Base-by-base conservation (phyloP, 148 eudicot species). In the Polygonum aviculare region DNA sequence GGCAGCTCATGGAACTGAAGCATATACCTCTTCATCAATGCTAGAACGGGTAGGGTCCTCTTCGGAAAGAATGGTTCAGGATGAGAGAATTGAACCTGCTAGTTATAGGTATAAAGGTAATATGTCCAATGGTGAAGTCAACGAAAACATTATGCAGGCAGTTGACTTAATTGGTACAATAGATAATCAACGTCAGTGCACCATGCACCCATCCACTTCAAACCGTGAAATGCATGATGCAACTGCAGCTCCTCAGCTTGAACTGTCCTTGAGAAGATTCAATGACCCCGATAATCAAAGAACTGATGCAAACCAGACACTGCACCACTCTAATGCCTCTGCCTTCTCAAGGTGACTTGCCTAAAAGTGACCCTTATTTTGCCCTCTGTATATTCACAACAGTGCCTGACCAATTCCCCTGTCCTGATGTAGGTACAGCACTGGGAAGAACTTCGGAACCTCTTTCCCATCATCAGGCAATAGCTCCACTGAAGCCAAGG, bases 81-180 rank as follows among this genome's bases (percentile, higher is more conserved):
- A 77, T 81, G 84, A 80, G 40, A 59, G 55, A 36, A 6, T 6
- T 12, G 81, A 54, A 59, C 78, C 67, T 39, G 80, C 62, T 72
- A 70, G 71, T 33, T 57, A 74, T n/a, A 15, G 60, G 21, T 39
- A 54, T 75, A 47, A 70, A 35, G 70, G 77, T 75, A 36, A 54
- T 74, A 35, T 18, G 6, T 52, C 50, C 57, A 74, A 60, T 41
- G 75, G 44, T 57, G 76, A 76, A 73, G 31, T 57, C 52, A 55
- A 69, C 19, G 74, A 75, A 60, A 81, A 80, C 62, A 59, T 81
- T 47, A 77, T 7, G 51, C 80, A 67, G 77, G 88, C 84, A 62
- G 79, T 80, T 31, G 87, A 87, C 78, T 79, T 87, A 76, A 82
- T 87, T 78, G 87, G 88, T 18, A 82, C 78, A 44, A 83, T 87